Evolutionary conservation across 169 alveolate species (phyloP), one percentile per base, ranked within the genome.

Genomic region (Plasmodium ovale): DNA sequence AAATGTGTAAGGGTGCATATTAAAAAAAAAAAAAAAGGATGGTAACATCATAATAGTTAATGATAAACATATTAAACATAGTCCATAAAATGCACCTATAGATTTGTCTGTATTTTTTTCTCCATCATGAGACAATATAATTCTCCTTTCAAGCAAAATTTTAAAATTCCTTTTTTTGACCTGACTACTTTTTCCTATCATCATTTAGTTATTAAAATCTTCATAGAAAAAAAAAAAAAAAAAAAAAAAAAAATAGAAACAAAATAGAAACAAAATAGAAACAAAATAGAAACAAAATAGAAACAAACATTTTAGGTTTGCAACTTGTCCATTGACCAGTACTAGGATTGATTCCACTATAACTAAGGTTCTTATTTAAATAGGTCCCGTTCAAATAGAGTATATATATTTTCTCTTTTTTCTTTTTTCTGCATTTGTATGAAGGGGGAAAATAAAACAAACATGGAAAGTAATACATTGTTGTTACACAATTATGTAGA

Each of bases 1-100:
- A 21, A 51, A 51, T n/a, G 90, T 82, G 42, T 82, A 82, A n/a
- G 90, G 90, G 53, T 82, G 90, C 90, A 82, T 82, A 37, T 67
- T 69, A 37, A 82, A 82, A 42, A 82, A 82, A 82, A 82, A 79
- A 56, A 82, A 82, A 37, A 82, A 14, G 25, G 84, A 49, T 9
- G 90, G 65, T 42, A 82, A 49, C 25, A 69, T 49, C 33, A 82
- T 29, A 29, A 39, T 65, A 9, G 29, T 42, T n/a, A 53, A 10
- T 12, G 90, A 82, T 33, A 82, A 69, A 16, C 44, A 23, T 12
- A 82, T 82, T 58, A 82, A 69, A 42, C 90, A 82, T 58, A 82
- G 54, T 3, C 90, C 90, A 65, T 82, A 82, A 49, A 82, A 82
- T 37, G 62, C 70, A 16, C 65, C 42, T 47, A 82, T 65, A n/a